Evolutionary conservation across 108 stramenopile genomes (phyloP), one percentile per base, ranked within the genome.

Genomic region (Pseudonitzschia multistriata): DNA sequence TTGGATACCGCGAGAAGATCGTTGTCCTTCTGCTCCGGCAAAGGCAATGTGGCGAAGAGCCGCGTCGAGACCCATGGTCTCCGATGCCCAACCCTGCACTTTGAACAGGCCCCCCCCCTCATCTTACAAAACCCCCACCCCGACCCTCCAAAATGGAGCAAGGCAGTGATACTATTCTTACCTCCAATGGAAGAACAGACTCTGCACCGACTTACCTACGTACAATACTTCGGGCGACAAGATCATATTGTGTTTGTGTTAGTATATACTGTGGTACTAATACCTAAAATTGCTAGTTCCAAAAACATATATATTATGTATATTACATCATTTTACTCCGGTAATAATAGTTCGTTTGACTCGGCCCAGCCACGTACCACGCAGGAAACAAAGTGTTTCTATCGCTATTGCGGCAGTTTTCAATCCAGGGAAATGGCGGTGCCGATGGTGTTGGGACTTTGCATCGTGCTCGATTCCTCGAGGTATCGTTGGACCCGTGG

Each of bases 1-100:
- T 69, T 70, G 74, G 74, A 76, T 62, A 42, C 28, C 61, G 74
- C 68, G 74, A 76, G 74, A 76, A 76, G 74, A 76, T 62, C 74
- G 74, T 64, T 39, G 68, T 64, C 24, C 35, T 66, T 62, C 67
- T 45, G 1, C 74, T 64, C 63, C 29, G 62, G 74, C 1, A 54
- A 62, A 31, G 27, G 0, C 59, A 42, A 31, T 68, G 74, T 75
- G 74, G 74, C 74, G 74, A 75, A 75, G 74, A 75, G 67, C 67
- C 19, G 74, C 60, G 74, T 67, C 49, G 4, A 35, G 67, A 66
- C 61, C 60, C 24, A 29, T 56, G 55, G 27, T 56, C 28, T 42
- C 49, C n/a, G 62, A 76, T 62, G 67, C 74, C 74, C 68, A 37
- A 69, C 66, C 74, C 59, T 67, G 74, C 74, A 76, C 74, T 76